Conservation (phyloP, 2,329 filamentous ascomycete species). For the Trichophyton mentagrophytes region DNA sequence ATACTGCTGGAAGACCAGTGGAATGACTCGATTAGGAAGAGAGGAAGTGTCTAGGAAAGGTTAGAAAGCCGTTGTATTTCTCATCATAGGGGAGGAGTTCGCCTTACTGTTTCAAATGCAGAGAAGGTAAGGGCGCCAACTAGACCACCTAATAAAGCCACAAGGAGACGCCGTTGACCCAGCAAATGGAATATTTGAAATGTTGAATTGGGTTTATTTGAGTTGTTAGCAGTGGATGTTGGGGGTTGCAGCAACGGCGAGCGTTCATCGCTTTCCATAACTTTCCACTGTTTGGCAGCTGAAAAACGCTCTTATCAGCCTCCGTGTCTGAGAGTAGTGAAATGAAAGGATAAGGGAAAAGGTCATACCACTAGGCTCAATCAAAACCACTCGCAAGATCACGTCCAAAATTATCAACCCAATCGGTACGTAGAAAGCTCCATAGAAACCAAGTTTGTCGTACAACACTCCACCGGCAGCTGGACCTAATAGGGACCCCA, state of each 20-base stretch:
- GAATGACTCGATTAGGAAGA: background rate
- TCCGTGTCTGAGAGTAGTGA: background rate
- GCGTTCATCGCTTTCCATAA: background rate
- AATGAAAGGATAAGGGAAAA: background rate
- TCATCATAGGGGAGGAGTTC: background rate
- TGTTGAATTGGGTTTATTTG: background rate
- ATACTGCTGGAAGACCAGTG: background rate
- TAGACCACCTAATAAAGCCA: background rate
- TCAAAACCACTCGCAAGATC: constrained; percentile 44
- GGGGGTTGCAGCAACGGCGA: background rate
- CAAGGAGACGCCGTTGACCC: background rate
- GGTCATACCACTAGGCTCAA: constrained; percentile 18
- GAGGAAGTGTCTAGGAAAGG: background rate
- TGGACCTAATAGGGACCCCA: constrained; percentile 45
- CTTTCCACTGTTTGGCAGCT: background rate
- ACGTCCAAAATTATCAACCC: constrained; percentile 46
- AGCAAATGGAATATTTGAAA: background rate
- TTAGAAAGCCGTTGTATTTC: background rate
- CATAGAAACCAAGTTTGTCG: constrained; percentile 43
- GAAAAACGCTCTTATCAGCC: background rate
- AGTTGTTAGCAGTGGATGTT: background rate
- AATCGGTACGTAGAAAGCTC: constrained; percentile 47
- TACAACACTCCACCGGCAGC: constrained; percentile 50
- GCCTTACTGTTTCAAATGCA: background rate
- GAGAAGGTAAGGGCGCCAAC: background rate